Percentiles rank a stretch among this genome's conserved stretches.
Conservation (phyloP, 441 rosid species). For the Erodium chrysanthum region DNA sequence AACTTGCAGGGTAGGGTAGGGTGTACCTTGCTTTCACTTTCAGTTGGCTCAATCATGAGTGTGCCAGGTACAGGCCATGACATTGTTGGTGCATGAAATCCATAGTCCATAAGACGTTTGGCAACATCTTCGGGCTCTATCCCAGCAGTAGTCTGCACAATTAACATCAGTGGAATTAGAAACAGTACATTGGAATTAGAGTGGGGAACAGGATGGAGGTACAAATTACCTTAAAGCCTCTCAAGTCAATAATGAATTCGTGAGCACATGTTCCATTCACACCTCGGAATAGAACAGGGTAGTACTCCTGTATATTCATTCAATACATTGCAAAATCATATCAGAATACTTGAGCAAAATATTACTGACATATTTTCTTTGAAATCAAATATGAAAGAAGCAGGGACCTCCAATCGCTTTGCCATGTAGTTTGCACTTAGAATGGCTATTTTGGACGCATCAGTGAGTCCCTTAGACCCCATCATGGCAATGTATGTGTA, state of each 20-base stretch:
- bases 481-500: slow-evolving; percentile 92
- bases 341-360: slow-evolving; percentile 10
- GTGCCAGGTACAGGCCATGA: slow-evolving; percentile 98
- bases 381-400: neutral
- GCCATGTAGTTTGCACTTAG: slow-evolving; percentile 98
- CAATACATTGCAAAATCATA: slow-evolving; percentile 10
- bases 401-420: slow-evolving; percentile 77
- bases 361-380: no score
- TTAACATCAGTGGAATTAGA: neutral
- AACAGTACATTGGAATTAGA: neutral
- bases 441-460: slow-evolving; percentile 87
- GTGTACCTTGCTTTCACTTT: slow-evolving; percentile 96
- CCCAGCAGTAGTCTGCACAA: slow-evolving; percentile 65
- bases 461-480: slow-evolving; percentile 92
- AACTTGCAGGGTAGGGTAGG: neutral
- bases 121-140: slow-evolving; percentile 97
- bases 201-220: slow-evolving; percentile 3
- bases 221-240: slow-evolving; percentile 66
- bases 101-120: slow-evolving; percentile 87
- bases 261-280: slow-evolving; percentile 89
- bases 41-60: slow-evolving; percentile 95
- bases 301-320: slow-evolving; percentile 54
- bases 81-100: slow-evolving; percentile 96
- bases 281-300: slow-evolving; percentile 84
- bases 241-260: slow-evolving; percentile 85